These are phyloP conservation scores for Plasmodium cynomolgi DNA, from an alignment of 169 alveolate genomes.

Conservation along the genomic window DNA sequence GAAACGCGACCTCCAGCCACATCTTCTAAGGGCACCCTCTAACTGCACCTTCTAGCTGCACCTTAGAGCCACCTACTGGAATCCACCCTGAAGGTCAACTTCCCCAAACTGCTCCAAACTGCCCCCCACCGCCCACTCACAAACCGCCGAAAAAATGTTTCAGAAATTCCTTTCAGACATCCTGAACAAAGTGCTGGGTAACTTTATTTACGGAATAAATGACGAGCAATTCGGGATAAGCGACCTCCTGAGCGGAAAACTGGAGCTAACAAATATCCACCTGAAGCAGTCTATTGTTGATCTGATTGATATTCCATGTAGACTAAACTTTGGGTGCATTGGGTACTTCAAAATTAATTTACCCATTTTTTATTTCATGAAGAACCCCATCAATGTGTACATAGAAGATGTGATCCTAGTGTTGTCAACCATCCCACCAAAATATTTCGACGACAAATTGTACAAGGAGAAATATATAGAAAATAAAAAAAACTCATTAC, in stretches of 20 bases:
- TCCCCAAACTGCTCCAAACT: neutral
- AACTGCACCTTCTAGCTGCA: neutral
- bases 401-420: constrained; percentile 73
- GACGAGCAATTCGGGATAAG: constrained; percentile 59
- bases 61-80: neutral
- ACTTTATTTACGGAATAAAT: constrained; percentile 67
- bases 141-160: constrained; percentile 24
- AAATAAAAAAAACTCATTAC: constrained; percentile 48
- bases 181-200: constrained; percentile 60
- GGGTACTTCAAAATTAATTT: constrained; percentile 74
- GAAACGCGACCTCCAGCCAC: neutral
- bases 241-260: constrained; percentile 64
- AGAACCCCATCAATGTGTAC: constrained; percentile 72
- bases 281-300: constrained; percentile 63
- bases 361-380: constrained; percentile 74
- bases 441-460: constrained; percentile 69
- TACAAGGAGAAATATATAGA: constrained; percentile 73
- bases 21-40: neutral
- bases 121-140: neutral
- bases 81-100: neutral
- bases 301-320: constrained; percentile 69
- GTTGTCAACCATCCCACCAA: constrained; percentile 68
- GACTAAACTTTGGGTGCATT: constrained; percentile 73
- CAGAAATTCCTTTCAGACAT: constrained; percentile 67
- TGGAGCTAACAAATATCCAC: constrained; percentile 72